Conservation (phyloP, 2,329 filamentous ascomycete genomes). For the Apiospora phragmitis region DNA sequence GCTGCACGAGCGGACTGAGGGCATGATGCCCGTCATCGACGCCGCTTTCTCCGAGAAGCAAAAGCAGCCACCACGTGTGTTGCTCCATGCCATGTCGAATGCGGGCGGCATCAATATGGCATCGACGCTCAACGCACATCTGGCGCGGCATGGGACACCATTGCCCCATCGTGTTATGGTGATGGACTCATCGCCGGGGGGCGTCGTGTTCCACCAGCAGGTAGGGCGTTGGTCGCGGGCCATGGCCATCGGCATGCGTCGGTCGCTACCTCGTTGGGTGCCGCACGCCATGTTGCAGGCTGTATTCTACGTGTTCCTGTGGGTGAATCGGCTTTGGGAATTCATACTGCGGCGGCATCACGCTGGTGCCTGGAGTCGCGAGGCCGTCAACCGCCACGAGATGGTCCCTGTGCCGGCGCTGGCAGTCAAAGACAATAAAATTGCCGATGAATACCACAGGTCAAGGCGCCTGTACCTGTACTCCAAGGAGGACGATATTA, state of each 20-base stretch:
- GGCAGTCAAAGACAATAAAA: neutral
- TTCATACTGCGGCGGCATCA: slow-evolving; percentile 39
- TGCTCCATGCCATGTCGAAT: slow-evolving; percentile 59
- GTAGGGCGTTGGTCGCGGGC: slow-evolving; percentile 52
- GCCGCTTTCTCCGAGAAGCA: slow-evolving; percentile 30
- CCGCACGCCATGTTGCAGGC: slow-evolving; percentile 48
- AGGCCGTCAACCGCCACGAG: slow-evolving; percentile 37
- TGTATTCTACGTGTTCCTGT: slow-evolving; percentile 47
- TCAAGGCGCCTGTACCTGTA: slow-evolving; percentile 58
- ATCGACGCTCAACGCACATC: slow-evolving; percentile 49
- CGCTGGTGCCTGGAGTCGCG: slow-evolving; percentile 40
- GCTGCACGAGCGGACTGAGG: slow-evolving; percentile 42
- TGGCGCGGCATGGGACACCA: slow-evolving; percentile 34
- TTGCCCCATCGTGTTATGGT: slow-evolving; percentile 51
- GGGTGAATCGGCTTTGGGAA: slow-evolving; percentile 35
- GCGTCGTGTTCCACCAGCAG: slow-evolving; percentile 42
- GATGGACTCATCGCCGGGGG: slow-evolving; percentile 55
- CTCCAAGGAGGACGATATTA: slow-evolving; percentile 57
- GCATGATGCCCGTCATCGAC: slow-evolving; percentile 47
- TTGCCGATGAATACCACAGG: slow-evolving; percentile 26
- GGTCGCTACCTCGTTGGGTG: slow-evolving; percentile 43
- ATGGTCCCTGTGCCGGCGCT: slow-evolving; percentile 12
- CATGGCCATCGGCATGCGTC: slow-evolving; percentile 51
- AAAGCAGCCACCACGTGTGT: slow-evolving; percentile 34
- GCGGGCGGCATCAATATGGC: slow-evolving; percentile 56